These are phyloP conservation scores for Hyphopichia fennica DNA, from an alignment of 1,139 yeast genomes.

Conservation along the genomic window DNA sequence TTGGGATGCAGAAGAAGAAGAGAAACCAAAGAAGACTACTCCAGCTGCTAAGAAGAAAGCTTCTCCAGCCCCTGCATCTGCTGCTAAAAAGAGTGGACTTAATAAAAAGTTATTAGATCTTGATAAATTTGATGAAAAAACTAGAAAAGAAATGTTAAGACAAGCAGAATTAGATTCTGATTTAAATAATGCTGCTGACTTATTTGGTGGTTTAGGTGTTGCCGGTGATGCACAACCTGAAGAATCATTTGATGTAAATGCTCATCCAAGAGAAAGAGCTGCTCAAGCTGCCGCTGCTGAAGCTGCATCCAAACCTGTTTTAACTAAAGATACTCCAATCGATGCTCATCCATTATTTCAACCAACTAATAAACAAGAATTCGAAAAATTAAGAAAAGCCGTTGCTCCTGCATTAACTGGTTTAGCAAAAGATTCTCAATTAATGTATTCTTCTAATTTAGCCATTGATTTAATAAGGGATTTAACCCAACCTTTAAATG, in stretches of 20 bases:
- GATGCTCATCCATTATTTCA: constrained; percentile 76
- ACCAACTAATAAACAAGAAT: constrained; percentile 79
- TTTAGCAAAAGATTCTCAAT: constrained; percentile 59
- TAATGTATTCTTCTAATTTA: constrained; percentile 72
- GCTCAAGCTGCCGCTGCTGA: constrained; percentile 52
- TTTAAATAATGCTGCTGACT: constrained; percentile 87
- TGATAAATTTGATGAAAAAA: constrained; percentile 63
- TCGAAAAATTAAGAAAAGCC: constrained; percentile 79
- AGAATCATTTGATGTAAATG: constrained; percentile 39
- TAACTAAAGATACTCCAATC: constrained; percentile 69
- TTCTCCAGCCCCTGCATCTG: constrained; percentile 38
- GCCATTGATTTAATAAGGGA: constrained; percentile 88
- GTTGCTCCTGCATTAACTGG: constrained; percentile 65
- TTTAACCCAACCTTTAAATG: constrained; percentile 72
- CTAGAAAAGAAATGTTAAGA: constrained; percentile 70
- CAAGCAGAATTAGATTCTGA: constrained; percentile 83
- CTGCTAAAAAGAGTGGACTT: constrained; percentile 40
- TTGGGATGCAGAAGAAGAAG: constrained; percentile 81
- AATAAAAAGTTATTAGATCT: constrained; percentile 45
- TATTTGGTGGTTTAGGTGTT: constrained; percentile 82
- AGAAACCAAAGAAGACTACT: constrained; percentile 46
- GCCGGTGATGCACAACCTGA: constrained; percentile 37
- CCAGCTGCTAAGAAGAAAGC: constrained; percentile 46
- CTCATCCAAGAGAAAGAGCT: constrained; percentile 68
- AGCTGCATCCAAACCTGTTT: constrained; percentile 24